These are phyloP conservation scores for Discostella stelligera DNA, from an alignment of 352 stramenopile genomes.

Conservation along the genomic window DNA sequence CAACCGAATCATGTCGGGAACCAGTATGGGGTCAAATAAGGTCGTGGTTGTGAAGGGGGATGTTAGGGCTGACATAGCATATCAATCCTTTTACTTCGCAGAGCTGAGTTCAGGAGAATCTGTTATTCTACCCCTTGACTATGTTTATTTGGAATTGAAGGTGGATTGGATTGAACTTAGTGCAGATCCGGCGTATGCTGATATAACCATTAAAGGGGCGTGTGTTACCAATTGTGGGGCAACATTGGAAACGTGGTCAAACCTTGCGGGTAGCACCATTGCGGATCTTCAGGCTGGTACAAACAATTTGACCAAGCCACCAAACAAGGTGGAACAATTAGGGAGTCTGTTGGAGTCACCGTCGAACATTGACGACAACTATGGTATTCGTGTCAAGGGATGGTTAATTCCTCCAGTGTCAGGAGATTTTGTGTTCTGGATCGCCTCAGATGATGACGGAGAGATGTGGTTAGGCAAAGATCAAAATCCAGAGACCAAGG, in stretches of 20 bases:
- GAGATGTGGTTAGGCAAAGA: constrained; percentile 11
- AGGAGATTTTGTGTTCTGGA: constrained; percentile 23
- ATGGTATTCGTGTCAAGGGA: constrained; percentile 14
- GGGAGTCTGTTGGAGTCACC: constrained; percentile 4
- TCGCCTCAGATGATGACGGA: constrained; percentile 7
- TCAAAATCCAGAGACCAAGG: not conserved
- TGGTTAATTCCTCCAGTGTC: constrained; percentile 17
- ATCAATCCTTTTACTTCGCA: not conserved
- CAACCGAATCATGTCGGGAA: constrained; percentile 21
- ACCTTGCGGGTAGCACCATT: not conserved
- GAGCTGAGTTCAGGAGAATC: constrained; percentile 13
- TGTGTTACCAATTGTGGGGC: not conserved
- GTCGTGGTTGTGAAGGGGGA: constrained; percentile 16
- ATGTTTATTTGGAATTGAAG: constrained; percentile 23
- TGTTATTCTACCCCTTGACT: too few relatives aligned
- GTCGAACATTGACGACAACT: constrained; percentile 3
- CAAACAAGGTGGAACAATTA: constrained; percentile 1
- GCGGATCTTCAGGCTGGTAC: not conserved
- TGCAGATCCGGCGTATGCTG: constrained; percentile 5
- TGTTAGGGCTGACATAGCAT: constrained; percentile 4
- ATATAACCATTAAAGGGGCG: not conserved
- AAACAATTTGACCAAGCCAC: not conserved
- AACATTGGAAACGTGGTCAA: not conserved
- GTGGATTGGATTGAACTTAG: constrained; percentile 17
- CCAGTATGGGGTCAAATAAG: constrained; percentile 1